A percentile compares a stretch with the other conserved stretches of the same genome.
These are phyloP conservation scores for Thielaviopsis euricoi DNA, from an alignment of 2,329 filamentous ascomycete genomes.

Conservation along the genomic window DNA sequence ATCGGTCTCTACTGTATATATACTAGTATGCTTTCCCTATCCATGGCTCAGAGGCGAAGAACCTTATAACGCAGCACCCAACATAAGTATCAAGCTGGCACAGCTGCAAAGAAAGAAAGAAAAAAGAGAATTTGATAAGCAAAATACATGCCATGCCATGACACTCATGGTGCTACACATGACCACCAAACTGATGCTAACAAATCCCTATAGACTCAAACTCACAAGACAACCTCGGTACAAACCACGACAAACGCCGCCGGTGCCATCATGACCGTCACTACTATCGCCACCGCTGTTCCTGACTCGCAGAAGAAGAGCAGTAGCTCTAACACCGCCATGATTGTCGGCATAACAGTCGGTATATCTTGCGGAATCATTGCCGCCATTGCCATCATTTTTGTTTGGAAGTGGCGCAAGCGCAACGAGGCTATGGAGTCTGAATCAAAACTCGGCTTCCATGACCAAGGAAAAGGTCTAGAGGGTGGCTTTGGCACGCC, in stretches of 20 bases:
- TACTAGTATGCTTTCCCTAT: neutral
- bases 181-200: constrained; percentile 9
- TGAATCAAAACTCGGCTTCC: constrained; percentile 3
- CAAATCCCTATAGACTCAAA: constrained; percentile 19
- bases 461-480: neutral
- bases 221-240: constrained; percentile 19
- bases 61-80: neutral
- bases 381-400: constrained; percentile 24
- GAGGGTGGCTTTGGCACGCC: constrained; percentile 18
- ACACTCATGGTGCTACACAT: neutral
- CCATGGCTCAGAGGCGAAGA: neutral
- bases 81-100: neutral
- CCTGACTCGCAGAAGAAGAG: constrained; percentile 15
- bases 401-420: constrained; percentile 29
- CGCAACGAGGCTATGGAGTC: constrained; percentile 16
- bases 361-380: constrained; percentile 26
- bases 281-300: constrained; percentile 28
- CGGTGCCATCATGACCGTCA: constrained; percentile 38
- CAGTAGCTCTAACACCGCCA: constrained; percentile 26
- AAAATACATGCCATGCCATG: neutral
- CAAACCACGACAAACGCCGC: constrained; percentile 36
- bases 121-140: neutral
- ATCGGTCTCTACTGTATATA: neutral
- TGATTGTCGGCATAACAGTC: constrained; percentile 35
- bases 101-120: neutral